Base-by-base conservation (phyloP, 495 filamentous ascomycete species). In the Mytilinidion resinicola region DNA sequence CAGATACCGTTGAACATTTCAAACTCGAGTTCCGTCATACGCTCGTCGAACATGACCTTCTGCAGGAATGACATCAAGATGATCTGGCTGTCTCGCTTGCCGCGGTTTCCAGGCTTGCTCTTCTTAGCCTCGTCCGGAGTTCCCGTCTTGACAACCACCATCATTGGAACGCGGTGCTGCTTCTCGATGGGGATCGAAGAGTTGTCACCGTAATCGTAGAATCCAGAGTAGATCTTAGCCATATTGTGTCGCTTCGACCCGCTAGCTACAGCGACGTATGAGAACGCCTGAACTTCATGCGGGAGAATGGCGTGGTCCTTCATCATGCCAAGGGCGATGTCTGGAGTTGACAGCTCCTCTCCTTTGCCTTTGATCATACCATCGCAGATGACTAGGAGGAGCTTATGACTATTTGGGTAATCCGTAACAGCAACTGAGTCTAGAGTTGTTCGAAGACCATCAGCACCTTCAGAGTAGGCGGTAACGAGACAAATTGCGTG, bases 41-140 rank as follows among this genome's bases (percentile, higher is more conserved):
- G 88, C 72, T 99, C 95, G 70, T 99, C 95, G 69, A 99, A 99
- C 95, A 99, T 99, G 61, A 99, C 93, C 74, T 99, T 99, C 72
- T 99, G 95, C 65, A 99, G 76, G 80, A 99, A 99, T 17, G 90
- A 95, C 95, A 99, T 99, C 49, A 99, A 74, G 64, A 99, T 92
- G 69, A 99, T 96, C 73, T 99, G 95, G 74, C 88, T 91, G 79
- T 99, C 95, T 70, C 95, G 86, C 77, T 99, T 99, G 66, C 95
- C 95, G 64, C 95, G 83, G 71, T 99, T 99, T 57, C 95, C 95
- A 1, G 95, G 90, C 72, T 97, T 99, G 36, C 85, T 75, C 60
- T 85, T 83, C 30, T 71, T 79, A 21, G 82, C 78, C 72, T 99
- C 95, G 30, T 89, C 90, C 15, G 89, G 89, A 5, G 95, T 97